A percentile compares a stretch with the other conserved stretches of the same genome.
Conservation (phyloP, 2,329 filamentous ascomycete genomes). For the Teratosphaeria destructans region DNA sequence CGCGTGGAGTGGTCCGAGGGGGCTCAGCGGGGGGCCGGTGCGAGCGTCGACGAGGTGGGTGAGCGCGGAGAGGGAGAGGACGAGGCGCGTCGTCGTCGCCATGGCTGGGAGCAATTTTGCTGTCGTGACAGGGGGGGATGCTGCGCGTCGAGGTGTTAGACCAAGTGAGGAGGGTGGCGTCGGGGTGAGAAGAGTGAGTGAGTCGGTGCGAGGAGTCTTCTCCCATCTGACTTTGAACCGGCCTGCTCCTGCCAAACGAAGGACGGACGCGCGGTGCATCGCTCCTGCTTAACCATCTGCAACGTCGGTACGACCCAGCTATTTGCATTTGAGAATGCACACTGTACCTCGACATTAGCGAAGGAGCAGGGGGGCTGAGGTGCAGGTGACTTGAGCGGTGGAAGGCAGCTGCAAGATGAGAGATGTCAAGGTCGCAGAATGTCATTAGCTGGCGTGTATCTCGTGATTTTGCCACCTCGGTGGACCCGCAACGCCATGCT, state of each 20-base stretch:
- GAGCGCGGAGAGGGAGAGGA: not conserved
- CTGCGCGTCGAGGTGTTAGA: not conserved
- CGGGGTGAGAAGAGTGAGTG: not conserved
- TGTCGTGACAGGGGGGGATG: not conserved
- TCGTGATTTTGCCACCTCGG: not conserved
- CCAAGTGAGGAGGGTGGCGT: not conserved
- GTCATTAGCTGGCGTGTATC: not conserved
- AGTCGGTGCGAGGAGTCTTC: not conserved
- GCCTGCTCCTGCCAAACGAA: not conserved
- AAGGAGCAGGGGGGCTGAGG: not conserved
- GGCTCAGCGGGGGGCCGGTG: not conserved
- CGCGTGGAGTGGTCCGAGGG: not conserved
- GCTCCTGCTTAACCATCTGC: not conserved
- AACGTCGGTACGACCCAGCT: not conserved
- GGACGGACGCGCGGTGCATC: not conserved
- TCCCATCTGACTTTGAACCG: not conserved
- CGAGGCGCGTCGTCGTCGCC: not conserved
- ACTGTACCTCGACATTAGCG: not conserved
- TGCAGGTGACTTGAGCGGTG: not conserved
- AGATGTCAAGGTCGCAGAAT: not conserved
- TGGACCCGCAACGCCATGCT: not conserved
- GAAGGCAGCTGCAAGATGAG: too few relatives aligned
- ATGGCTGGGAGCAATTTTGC: not conserved
- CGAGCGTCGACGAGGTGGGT: not conserved
- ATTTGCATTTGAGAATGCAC: not conserved